A percentile compares a stretch with the other conserved stretches of the same genome.
These are phyloP conservation scores for Aspergillus eucalypticola DNA, from an alignment of 2,329 filamentous ascomycete genomes.

Conservation along the genomic window DNA sequence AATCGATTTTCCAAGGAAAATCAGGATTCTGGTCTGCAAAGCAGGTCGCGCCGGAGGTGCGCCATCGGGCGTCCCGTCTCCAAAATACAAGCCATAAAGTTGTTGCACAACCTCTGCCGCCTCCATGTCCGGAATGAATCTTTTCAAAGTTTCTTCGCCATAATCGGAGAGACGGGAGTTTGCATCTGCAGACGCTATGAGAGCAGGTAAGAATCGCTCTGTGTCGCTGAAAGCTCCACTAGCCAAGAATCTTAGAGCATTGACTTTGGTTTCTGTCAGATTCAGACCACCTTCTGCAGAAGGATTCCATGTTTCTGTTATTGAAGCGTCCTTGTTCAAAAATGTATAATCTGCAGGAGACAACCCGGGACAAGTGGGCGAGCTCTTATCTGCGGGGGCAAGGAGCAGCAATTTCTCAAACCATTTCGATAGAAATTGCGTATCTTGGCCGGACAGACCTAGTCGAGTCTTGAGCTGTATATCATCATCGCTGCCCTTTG, in stretches of 20 bases:
- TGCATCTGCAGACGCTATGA: constrained; percentile 79
- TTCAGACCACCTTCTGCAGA: constrained; percentile 62
- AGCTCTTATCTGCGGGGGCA: constrained; percentile 48
- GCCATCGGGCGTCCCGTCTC: constrained; percentile 49
- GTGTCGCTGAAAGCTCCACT: constrained; percentile 83
- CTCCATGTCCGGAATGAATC: constrained; percentile 70
- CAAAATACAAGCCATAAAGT: constrained; percentile 73
- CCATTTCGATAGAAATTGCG: constrained; percentile 70
- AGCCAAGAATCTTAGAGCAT: constrained; percentile 70
- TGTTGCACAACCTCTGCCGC: constrained; percentile 61
- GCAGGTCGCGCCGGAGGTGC: constrained; percentile 59
- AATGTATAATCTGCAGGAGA: constrained; percentile 68
- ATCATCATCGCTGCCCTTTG: constrained; percentile 78
- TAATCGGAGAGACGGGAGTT: constrained; percentile 79
- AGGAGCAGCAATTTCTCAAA: constrained; percentile 77
- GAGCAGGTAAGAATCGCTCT: constrained; percentile 78
- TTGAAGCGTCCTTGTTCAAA: constrained; percentile 58
- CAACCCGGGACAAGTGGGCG: constrained; percentile 60
- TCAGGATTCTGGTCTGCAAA: constrained; percentile 75
- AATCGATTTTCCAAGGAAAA: constrained; percentile 73
- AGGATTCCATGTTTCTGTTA: constrained; percentile 61
- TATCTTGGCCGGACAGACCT: constrained; percentile 69
- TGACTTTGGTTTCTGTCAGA: constrained; percentile 68
- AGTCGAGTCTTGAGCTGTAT: constrained; percentile 64
- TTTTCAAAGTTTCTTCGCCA: constrained; percentile 87